These are phyloP conservation scores for Gossypium arboreum DNA, from an alignment of 345 rosid genomes.

Conservation along the genomic window DNA sequence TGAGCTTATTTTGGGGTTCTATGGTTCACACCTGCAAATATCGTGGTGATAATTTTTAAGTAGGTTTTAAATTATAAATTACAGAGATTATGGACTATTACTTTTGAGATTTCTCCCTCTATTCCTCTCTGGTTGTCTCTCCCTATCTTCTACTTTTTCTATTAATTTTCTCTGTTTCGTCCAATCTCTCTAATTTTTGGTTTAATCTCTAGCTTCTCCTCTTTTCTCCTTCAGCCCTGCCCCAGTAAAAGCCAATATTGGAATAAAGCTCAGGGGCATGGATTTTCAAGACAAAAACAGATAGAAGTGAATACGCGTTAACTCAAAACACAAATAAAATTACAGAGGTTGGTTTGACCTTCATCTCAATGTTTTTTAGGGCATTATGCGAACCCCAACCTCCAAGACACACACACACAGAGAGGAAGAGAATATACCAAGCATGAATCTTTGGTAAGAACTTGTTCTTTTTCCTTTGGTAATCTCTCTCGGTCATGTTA, in stretches of 20 bases:
- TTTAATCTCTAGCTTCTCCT: background rate
- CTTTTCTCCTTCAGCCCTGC: background rate
- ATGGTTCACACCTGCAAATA: background rate
- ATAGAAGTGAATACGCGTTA: too few species aligned
- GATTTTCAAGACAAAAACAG: too few species aligned
- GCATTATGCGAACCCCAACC: background rate
- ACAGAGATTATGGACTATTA: background rate
- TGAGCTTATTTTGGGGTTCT: background rate
- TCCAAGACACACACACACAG: background rate
- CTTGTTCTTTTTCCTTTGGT: slow-evolving; percentile 96
- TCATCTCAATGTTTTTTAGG: too few species aligned
- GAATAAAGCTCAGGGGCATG: too few species aligned
- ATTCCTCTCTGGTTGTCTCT: background rate
- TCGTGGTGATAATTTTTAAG: background rate
- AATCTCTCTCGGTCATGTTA: slow-evolving; percentile 92
- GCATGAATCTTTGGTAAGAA: slow-evolving; percentile 97
- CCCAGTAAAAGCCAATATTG: background rate
- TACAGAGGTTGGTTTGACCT: too few species aligned
- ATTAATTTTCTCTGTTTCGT: background rate
- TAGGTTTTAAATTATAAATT: background rate
- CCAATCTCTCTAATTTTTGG: background rate
- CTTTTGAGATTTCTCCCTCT: background rate
- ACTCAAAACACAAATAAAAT: too few species aligned
- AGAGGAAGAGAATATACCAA: slow-evolving; percentile 48
- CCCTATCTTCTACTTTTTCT: background rate